Conservation (phyloP, 2,329 filamentous ascomycete genomes). For the Exophiala phaeomuriformis region DNA sequence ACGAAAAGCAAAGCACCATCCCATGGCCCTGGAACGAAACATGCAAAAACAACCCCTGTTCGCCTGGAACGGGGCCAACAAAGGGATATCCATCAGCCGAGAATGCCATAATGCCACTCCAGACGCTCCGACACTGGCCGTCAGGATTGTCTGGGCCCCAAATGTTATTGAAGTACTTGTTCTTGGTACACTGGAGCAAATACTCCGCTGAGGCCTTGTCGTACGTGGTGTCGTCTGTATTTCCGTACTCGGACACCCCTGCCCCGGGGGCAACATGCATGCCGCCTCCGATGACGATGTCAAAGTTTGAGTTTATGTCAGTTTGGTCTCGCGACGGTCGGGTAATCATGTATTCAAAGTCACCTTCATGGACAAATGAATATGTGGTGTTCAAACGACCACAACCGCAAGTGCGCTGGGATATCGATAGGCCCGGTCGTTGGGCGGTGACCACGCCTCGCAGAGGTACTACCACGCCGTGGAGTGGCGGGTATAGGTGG, state of each 20-base stretch:
- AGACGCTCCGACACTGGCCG: slow-evolving; percentile 41
- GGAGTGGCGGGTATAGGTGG: slow-evolving; percentile 38
- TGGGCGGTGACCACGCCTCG: slow-evolving; percentile 47
- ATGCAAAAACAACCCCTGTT: slow-evolving; percentile 28
- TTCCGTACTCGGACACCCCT: slow-evolving; percentile 23
- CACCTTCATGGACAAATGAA: slow-evolving; percentile 28
- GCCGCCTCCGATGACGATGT: slow-evolving; percentile 31
- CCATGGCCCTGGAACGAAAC: slow-evolving; percentile 25
- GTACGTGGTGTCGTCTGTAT: slow-evolving; percentile 28
- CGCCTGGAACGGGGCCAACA: slow-evolving; percentile 42
- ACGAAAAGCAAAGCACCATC: slow-evolving; percentile 24
- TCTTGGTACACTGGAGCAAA: slow-evolving; percentile 26
- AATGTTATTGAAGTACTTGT: slow-evolving; percentile 31
- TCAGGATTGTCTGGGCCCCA: slow-evolving; percentile 42
- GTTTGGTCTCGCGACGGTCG: slow-evolving; percentile 24
- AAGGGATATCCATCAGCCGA: slow-evolving; percentile 48
- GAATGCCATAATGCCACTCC: slow-evolving; percentile 54
- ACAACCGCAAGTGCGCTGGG: slow-evolving; percentile 5
- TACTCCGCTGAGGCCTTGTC: slow-evolving; percentile 27
- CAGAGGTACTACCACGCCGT: slow-evolving; percentile 45
- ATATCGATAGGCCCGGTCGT: slow-evolving; percentile 29
- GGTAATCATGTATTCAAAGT: slow-evolving; percentile 36
- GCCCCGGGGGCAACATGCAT: slow-evolving; percentile 9
- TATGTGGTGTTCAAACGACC: slow-evolving; percentile 23
- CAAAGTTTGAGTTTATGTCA: slow-evolving; percentile 21